Base-by-base conservation (phyloP, 176 grass and related monocot species). In the Oropetium thomaeum region DNA sequence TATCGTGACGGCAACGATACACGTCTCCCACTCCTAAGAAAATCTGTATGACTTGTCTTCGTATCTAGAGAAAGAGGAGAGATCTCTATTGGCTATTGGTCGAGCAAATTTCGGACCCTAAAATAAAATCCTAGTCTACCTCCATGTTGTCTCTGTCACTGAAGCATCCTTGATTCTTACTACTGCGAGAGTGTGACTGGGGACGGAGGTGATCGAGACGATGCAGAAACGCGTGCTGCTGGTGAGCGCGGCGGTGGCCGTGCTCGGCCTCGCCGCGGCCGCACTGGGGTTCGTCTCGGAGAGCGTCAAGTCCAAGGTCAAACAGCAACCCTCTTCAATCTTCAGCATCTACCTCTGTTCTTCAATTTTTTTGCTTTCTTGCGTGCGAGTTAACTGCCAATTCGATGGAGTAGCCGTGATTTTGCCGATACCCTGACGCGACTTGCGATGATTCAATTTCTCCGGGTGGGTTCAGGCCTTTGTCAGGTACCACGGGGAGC, bases 181-280 rank as follows among this genome's bases (percentile, higher is more conserved):
- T 60, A 20, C 4, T 31, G 40, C 4, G 27, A 20, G 6, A 15
- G 10, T 19, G 17, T 19, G 17, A 20, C 5, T 16, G 42, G 16
- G 42, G 16, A 14, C 10, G 11, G 39, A 38, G 13, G n/a, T 2
- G 28, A 4, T 10, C 1, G 1, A 60, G 32, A 81, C 43, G 58
- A 53, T 81, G 79, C 17, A 73, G 69, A 73, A 54, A 42, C 79
- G 69, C 19, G 69, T 65, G 59, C 45, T 55, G 69, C 0, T 81
- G 79, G 17, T 55, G 1, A 65, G 59, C 69, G 60, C 16, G n/a
- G 71, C 51, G 29, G 62, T 29, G 39, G 80, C 51, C 62, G 71
- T 19, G 71, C 80, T 82, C 26, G 80, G 62, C 37, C 14, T 58
- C 60, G 38, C 63, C 25, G 38, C 49, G 13, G 28, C 29, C 9